phyloP scores from a whole-genome alignment of 768 basidiomycete genomes.

The Boletus sp. region DNA sequence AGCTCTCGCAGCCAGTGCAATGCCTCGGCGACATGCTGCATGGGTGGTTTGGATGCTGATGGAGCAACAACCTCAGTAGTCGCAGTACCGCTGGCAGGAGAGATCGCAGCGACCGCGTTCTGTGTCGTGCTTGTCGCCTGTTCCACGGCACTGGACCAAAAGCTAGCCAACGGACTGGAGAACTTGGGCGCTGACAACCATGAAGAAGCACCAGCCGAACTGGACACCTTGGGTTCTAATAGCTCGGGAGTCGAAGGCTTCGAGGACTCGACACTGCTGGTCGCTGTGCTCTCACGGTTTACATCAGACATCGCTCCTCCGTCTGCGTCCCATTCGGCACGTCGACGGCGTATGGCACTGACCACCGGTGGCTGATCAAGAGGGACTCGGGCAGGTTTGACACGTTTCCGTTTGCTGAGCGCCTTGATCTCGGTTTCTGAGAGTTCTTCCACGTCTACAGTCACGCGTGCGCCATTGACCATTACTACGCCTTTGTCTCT shows the following conservation, averaged over 20 bases:
- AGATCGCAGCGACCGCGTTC: constrained; percentile 73
- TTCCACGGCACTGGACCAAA: constrained; percentile 72
- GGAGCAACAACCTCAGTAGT: constrained; percentile 40
- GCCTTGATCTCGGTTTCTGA: constrained; percentile 82
- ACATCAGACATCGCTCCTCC: constrained; percentile 26
- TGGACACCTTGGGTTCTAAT: constrained; percentile 11
- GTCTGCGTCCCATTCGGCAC: constrained; percentile 70
- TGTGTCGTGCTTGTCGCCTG: constrained; percentile 72
- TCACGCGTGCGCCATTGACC: constrained; percentile 83
- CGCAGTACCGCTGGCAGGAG: constrained; percentile 43
- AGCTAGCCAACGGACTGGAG: constrained; percentile 65
- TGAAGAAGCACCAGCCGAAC: constrained; percentile 24
- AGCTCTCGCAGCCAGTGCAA: constrained; percentile 76
- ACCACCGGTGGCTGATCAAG: constrained; percentile 90
- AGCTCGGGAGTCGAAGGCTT: constrained; percentile 22
- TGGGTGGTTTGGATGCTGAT: constrained; percentile 60
- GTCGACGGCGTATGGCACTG: constrained; percentile 61
- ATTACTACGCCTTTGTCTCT: constrained; percentile 81
- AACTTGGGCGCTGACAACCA: constrained; percentile 63
- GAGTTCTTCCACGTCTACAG: constrained; percentile 87
- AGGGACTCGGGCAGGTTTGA: constrained; percentile 82
- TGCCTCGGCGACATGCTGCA: constrained; percentile 81
- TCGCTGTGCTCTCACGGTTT: constrained; percentile 13
- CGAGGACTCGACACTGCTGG: constrained; percentile 16
- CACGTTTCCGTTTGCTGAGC: constrained; percentile 77